These are phyloP conservation scores for Omphalotus guepiniiformis DNA, from an alignment of 768 basidiomycete genomes.

Conservation along the genomic window DNA sequence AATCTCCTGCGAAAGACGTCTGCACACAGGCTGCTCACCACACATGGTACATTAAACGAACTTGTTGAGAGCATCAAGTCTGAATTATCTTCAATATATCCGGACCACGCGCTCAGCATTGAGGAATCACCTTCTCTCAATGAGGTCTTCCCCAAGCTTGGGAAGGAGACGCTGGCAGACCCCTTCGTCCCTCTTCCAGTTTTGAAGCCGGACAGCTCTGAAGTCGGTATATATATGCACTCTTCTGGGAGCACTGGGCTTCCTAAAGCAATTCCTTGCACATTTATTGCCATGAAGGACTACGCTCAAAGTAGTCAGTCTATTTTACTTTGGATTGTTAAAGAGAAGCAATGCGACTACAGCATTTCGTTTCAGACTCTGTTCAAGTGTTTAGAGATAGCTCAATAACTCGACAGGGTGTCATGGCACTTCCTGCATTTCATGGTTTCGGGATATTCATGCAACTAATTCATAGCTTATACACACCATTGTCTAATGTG, in stretches of 20 bases:
- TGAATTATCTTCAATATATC: not conserved
- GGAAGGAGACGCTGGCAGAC: conserved; percentile 12
- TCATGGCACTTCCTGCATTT: conserved; percentile 3
- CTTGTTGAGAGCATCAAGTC: not conserved
- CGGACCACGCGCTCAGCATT: not conserved
- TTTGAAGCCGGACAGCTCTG: not conserved
- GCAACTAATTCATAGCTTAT: not conserved
- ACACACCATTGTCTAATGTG: not conserved
- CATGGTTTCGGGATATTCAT: conserved; percentile 4
- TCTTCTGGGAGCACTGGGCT: conserved; percentile 30
- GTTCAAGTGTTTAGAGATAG: not conserved
- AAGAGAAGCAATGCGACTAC: too few species aligned
- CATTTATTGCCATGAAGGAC: conserved; percentile 14
- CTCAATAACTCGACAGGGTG: conserved; percentile 1
- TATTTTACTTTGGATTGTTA: not conserved
- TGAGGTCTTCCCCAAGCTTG: conserved; percentile 22
- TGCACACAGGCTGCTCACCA: conserved; percentile 35
- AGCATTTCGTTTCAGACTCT: not conserved
- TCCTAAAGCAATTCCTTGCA: conserved; percentile 24
- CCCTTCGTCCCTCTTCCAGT: not conserved
- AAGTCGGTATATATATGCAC: conserved; percentile 21
- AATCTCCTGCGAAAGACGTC: conserved; percentile 32
- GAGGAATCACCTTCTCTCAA: conserved; percentile 5
- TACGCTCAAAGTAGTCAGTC: conserved; percentile 20
- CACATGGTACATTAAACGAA: conserved; percentile 11